Conservation (phyloP, 2,329 filamentous ascomycete species). For the Penicillium polonicum region DNA sequence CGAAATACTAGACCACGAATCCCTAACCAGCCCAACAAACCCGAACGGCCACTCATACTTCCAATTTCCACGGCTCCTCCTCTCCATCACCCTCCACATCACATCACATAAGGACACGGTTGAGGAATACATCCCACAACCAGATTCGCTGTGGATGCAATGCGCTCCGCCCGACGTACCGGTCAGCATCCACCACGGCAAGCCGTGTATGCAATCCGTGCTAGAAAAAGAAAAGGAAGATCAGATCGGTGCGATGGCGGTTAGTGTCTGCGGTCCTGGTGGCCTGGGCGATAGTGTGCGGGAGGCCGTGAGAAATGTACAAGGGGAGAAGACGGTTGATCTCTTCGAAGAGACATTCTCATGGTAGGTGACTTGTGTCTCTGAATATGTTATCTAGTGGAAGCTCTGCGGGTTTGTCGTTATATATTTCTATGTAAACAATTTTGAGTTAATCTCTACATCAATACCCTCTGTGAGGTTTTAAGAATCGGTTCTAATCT, state of each 20-base stretch:
- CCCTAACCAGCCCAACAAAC: conserved; percentile 20
- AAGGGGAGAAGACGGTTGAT: conserved; percentile 34
- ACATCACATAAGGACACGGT: conserved; percentile 25
- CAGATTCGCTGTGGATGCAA: conserved; percentile 28
- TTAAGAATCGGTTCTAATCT: background rate
- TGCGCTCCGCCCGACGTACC: conserved; percentile 27
- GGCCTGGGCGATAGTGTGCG: conserved; percentile 39
- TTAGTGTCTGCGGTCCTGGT: conserved; percentile 42
- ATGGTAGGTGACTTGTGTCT: conserved; percentile 26
- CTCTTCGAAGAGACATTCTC: conserved; percentile 40
- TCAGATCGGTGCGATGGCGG: conserved; percentile 37
- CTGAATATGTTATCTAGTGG: background rate
- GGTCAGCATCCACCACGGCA: conserved; percentile 27
- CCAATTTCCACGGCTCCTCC: conserved; percentile 25
- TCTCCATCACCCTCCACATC: conserved; percentile 33
- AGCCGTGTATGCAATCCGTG: conserved; percentile 27
- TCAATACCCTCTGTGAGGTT: conserved; percentile 3
- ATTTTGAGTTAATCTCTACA: background rate
- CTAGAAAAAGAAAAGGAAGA: conserved; percentile 28
- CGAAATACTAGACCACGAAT: conserved; percentile 30
- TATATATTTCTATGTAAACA: background rate
- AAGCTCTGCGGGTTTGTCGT: background rate
- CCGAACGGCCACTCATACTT: conserved; percentile 27
- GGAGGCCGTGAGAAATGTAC: conserved; percentile 29
- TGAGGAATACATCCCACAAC: conserved; percentile 27